Evolutionary conservation across 768 basidiomycete genomes (phyloP), one percentile per base, ranked within the genome.

Genomic region (Dioszegia aurantiaca): DNA sequence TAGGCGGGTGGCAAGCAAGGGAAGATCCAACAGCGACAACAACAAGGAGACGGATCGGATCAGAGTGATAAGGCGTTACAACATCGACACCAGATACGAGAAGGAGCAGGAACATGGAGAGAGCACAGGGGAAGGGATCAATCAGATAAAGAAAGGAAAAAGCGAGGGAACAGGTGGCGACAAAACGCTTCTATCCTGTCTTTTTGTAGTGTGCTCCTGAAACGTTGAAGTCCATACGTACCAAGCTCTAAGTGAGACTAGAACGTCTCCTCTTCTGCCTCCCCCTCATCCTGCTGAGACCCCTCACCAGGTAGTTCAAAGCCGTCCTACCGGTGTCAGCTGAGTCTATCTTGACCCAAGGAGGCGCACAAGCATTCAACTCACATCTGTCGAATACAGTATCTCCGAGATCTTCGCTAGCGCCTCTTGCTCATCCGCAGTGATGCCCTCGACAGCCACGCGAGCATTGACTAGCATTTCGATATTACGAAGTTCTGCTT

Each of bases 361-460:
- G 17, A 9, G 21, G 33, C 12, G 17, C 9, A 9, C 4, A 21
- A 3, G 17, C 12, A 27, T n/a, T 14, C 33, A 26, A 58, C 83
- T 56, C 63, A 91, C 94, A 85, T 95, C 92, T 12, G 93, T 95
- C 23, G 87, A 87, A 77, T 98, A 98, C 17, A 98, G 79, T 64
- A 98, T 95, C 76, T 86, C 85, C 76, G 95, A 91, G 59, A 98
- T 90, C 61, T 88, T 84, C 58, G 80, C 80, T 55, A 98, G 79
- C 1, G 72, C 70, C n/a, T 69, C 76, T 36, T 64, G 64, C 57
- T 80, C 80, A 14, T 55, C 60, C 27, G 69, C 66, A 14, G 83
- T 82, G 0, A 79, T 65, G 62, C 86, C 86, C 14, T 84, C 79
- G 1, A 75, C 76, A 67, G 90, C 90, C 42, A 84, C 55, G 57